Percentiles rank a stretch among this genome's conserved stretches.
These are phyloP conservation scores for Pichia nanzhaoensis DNA, from an alignment of 805 yeast genomes.

Conservation along the genomic window DNA sequence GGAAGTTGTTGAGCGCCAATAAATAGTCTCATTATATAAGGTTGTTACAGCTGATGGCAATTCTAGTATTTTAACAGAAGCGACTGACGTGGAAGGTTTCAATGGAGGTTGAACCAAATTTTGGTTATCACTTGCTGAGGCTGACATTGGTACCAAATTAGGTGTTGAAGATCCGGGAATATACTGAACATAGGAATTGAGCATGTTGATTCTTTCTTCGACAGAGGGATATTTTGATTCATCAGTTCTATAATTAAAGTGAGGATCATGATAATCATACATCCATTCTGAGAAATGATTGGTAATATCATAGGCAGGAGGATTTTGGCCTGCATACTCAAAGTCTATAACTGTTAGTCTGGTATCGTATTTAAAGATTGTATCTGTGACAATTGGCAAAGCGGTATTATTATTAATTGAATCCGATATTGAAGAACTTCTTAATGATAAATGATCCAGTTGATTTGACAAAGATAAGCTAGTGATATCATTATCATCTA, in stretches of 20 bases:
- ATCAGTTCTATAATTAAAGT: constrained; percentile 46
- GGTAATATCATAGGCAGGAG: constrained; percentile 84
- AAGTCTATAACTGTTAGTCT: constrained; percentile 91
- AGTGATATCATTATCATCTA: constrained; percentile 16
- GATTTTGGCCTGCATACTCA: constrained; percentile 89
- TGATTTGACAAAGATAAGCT: constrained; percentile 13
- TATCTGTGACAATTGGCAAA: constrained; percentile 27
- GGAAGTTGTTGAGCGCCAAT: constrained; percentile 78
- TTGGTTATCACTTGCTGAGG: constrained; percentile 16
- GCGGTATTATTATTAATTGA: constrained; percentile 13
- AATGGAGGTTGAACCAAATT: constrained; percentile 9
- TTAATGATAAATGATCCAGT: neutral
- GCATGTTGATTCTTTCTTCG: constrained; percentile 61
- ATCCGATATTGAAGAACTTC: neutral
- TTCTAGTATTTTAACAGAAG: constrained; percentile 32
- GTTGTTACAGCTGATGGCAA: constrained; percentile 35
- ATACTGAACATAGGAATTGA: constrained; percentile 73
- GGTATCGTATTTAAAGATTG: constrained; percentile 38
- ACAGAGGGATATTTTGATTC: constrained; percentile 55
- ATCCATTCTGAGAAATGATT: constrained; percentile 97
- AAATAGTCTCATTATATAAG: constrained; percentile 56
- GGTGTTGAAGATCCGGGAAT: constrained; percentile 31
- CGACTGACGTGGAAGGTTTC: constrained; percentile 19
- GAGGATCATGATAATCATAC: constrained; percentile 76
- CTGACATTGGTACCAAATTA: constrained; percentile 15